A percentile compares a stretch with the other conserved stretches of the same genome.
Evolutionary conservation across 768 basidiomycete genomes (phyloP).

Genomic region (Fistulinella prunicolor): DNA sequence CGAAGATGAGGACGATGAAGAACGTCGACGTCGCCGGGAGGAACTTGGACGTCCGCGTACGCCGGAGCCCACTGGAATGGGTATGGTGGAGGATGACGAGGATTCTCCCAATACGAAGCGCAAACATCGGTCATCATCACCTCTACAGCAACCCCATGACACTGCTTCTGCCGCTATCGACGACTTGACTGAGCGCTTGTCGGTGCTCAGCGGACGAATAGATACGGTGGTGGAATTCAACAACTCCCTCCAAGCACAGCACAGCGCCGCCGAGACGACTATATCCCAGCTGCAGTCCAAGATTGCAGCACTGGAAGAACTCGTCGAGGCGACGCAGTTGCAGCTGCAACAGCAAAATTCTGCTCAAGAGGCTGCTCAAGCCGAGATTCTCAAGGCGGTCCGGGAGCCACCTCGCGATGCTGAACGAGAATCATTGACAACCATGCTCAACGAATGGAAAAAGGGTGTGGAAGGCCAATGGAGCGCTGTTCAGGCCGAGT

Average conservation of each 20-base stretch:
- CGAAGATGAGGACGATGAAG: slow-evolving; percentile 45
- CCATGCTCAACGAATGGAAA: slow-evolving; percentile 69
- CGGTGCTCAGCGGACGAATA: slow-evolving; percentile 64
- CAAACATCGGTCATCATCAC: slow-evolving; percentile 17
- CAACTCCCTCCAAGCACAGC: slow-evolving; percentile 70
- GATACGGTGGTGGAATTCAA: slow-evolving; percentile 74
- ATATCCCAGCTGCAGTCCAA: slow-evolving; percentile 69
- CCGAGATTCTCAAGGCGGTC: slow-evolving; percentile 31
- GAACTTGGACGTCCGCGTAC: slow-evolving; percentile 73
- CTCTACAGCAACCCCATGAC: slow-evolving; percentile 20
- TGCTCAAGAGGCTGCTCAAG: slow-evolving; percentile 35
- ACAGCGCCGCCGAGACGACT: slow-evolving; percentile 70
- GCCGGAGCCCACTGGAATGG: slow-evolving; percentile 71
- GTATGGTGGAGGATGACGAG: slow-evolving; percentile 47
- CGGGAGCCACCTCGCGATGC: slow-evolving; percentile 34
- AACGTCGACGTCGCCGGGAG: slow-evolving; percentile 42
- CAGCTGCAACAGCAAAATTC: slow-evolving; percentile 39
- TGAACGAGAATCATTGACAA: slow-evolving; percentile 49
- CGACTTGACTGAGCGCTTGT: slow-evolving; percentile 62
- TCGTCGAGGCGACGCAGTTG: slow-evolving; percentile 50
- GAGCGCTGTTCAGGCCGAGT: slow-evolving; percentile 74
- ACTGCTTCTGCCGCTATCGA: slow-evolving; percentile 40
- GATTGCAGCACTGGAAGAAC: slow-evolving; percentile 62
- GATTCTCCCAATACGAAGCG: slow-evolving; percentile 25
- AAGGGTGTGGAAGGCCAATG: slow-evolving; percentile 77